Conservation (phyloP, 2,329 filamentous ascomycete genomes). For the Rosellinia necatrix region DNA sequence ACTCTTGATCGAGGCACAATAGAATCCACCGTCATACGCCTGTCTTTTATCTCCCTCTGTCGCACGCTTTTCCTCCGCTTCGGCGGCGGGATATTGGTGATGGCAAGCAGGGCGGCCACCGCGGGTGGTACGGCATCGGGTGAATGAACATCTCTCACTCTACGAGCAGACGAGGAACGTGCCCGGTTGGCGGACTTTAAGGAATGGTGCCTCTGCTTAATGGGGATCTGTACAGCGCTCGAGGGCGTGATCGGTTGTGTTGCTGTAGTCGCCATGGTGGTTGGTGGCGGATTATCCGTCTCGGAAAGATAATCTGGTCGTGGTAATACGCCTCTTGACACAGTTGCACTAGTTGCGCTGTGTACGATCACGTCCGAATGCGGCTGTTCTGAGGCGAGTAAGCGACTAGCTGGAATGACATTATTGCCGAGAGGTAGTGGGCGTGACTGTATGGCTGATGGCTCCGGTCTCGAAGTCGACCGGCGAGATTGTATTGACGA, state of each 20-base stretch:
- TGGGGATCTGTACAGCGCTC: conserved; percentile 61
- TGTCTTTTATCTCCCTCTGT: conserved; percentile 33
- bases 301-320: conserved; percentile 33
- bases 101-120: conserved; percentile 63
- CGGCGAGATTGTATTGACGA: conserved; percentile 23
- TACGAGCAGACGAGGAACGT: conserved; percentile 40
- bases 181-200: conserved; percentile 46
- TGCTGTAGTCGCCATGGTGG: conserved; percentile 39
- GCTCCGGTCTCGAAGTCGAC: conserved; percentile 17
- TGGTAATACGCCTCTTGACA: conserved; percentile 37
- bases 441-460: conserved; percentile 24
- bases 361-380: conserved; percentile 24
- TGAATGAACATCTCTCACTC: conserved; percentile 51
- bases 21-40: conserved; percentile 59
- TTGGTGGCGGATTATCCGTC: conserved; percentile 35
- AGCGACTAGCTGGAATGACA: conserved; percentile 34
- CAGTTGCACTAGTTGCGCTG: conserved; percentile 27
- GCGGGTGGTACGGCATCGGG: conserved; percentile 62
- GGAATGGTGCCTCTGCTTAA: conserved; percentile 42
- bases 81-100: conserved; percentile 63
- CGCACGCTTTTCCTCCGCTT: conserved; percentile 44
- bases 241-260: conserved; percentile 48
- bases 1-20: conserved; percentile 59
- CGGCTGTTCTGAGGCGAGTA: conserved; percentile 21
- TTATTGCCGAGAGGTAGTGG: conserved; percentile 38